Base-by-base conservation (phyloP, 2,329 filamentous ascomycete genomes). In the Stromatinia cepivora region DNA sequence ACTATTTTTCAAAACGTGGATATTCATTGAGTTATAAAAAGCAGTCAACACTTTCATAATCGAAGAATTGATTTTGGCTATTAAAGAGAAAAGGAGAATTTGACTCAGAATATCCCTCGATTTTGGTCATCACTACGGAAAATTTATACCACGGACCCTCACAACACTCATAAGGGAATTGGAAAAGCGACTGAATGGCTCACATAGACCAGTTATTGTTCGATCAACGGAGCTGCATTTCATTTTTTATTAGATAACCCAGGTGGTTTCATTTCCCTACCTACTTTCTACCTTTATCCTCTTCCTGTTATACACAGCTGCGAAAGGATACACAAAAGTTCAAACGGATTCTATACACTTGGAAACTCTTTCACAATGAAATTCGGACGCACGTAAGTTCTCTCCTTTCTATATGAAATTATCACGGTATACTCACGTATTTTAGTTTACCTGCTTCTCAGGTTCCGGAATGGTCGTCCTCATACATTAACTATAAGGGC, bases 401-500 rank as follows among this genome's bases (percentile, higher is more conserved):
- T 45, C 11, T 53, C 39, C 5, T 17, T 34, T n/a, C n/a, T n/a
- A 31, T 54, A 31, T 50, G 57, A 58, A 64, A 53, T 36, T 6
- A 45, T 31, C 8, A 46, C 48, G 54, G n/a, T 54, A 50, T 66
- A 46, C 66, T 68, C 13, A 68, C 17, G 10, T 42, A 2, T 7
- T 10, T 42, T 31, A 90, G 88, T 78, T 85, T 96, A 68, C 87
- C 92, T 25, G 88, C 91, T 61, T 93, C 94, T 78, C 91, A 94
- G 81, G 92, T 95, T 77, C 92, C 92, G 61, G 92, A 94, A 81
- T 96, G 92, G 92, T 90, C 91, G 66, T 84, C 89, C 69, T 89
- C 86, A 45, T 96, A 96, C 79, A 94, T 95, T 83, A 89, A 95
- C 82, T 96, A 96, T 84, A 95, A 94, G 79, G 89, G 90, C 75